Conservation (phyloP, 2,329 filamentous ascomycete species). For the Fusarium continuum region DNA sequence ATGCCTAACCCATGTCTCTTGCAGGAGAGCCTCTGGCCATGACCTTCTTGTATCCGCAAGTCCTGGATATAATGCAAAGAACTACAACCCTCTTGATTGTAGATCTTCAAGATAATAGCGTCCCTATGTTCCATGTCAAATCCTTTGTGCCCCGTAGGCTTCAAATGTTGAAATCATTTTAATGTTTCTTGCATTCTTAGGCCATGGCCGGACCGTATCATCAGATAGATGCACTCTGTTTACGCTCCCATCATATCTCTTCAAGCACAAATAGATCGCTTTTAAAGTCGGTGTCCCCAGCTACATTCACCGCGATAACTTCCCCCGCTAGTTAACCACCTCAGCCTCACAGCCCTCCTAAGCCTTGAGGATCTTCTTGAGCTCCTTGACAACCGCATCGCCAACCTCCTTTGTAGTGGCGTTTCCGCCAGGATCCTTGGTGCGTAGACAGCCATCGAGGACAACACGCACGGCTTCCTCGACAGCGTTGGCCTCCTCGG, state of each 20-base stretch:
- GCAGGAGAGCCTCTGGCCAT: neutral
- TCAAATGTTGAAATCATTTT: neutral
- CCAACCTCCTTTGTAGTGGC: constrained; percentile 76
- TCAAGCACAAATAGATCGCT: constrained; percentile 1
- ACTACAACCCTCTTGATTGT: neutral
- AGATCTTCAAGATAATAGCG: neutral
- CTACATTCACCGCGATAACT: neutral
- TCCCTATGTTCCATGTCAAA: too few species aligned
- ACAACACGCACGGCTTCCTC: constrained; percentile 83
- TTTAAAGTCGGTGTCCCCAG: neutral
- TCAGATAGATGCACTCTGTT: neutral
- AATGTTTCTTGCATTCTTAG: neutral
- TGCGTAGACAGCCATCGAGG: constrained; percentile 81
- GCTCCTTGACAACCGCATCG: constrained; percentile 78
- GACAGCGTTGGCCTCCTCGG: constrained; percentile 78
- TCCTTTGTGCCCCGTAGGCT: too few species aligned
- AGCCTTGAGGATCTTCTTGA: constrained; percentile 72
- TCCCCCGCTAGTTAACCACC: neutral
- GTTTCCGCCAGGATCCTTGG: constrained; percentile 84
- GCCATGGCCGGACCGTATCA: neutral
- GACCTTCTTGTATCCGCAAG: neutral
- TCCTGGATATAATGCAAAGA: neutral
- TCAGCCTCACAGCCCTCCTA: constrained; percentile 3
- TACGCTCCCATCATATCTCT: neutral
- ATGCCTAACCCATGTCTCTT: neutral